These are phyloP conservation scores for Scorias spongiosa DNA, from an alignment of 2,329 filamentous ascomycete genomes.

Conservation along the genomic window DNA sequence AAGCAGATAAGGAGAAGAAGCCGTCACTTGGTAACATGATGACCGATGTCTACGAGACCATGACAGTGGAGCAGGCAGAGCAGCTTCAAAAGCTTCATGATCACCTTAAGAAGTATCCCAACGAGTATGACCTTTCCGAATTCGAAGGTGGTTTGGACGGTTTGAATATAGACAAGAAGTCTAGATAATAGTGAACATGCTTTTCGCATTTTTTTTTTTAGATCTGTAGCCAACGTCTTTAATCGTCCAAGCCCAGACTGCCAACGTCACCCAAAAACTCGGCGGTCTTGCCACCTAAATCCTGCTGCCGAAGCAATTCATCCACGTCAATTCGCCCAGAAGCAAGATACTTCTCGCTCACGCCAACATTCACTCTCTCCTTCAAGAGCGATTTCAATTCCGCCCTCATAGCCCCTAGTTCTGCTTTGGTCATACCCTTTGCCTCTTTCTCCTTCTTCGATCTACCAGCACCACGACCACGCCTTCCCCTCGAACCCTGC, in stretches of 20 bases:
- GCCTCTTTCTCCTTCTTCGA: constrained; percentile 62
- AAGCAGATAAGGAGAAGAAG: constrained; percentile 70
- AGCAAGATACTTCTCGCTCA: constrained; percentile 75
- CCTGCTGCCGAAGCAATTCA: constrained; percentile 40
- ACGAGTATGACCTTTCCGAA: constrained; percentile 73
- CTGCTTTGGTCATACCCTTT: constrained; percentile 52
- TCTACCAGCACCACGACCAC: constrained; percentile 51
- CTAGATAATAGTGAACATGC: background rate
- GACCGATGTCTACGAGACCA: constrained; percentile 73
- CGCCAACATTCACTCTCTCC: constrained; percentile 68
- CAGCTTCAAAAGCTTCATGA: constrained; percentile 65
- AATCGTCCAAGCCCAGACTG: constrained; percentile 25
- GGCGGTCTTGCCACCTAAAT: constrained; percentile 36
- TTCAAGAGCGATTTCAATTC: constrained; percentile 57
- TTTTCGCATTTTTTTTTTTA: background rate
- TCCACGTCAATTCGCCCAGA: constrained; percentile 72
- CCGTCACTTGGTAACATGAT: constrained; percentile 60
- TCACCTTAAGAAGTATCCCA: constrained; percentile 72
- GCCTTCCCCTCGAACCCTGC: constrained; percentile 37
- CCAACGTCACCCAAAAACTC: constrained; percentile 48
- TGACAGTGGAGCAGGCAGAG: constrained; percentile 61
- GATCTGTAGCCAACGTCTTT: background rate
- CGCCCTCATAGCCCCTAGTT: constrained; percentile 53
- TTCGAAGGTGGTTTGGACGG: constrained; percentile 60
- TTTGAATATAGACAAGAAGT: constrained; percentile 23